These are phyloP conservation scores for Dissoconium aciculare DNA, from an alignment of 2,329 filamentous ascomycete species.

Conservation along the genomic window DNA sequence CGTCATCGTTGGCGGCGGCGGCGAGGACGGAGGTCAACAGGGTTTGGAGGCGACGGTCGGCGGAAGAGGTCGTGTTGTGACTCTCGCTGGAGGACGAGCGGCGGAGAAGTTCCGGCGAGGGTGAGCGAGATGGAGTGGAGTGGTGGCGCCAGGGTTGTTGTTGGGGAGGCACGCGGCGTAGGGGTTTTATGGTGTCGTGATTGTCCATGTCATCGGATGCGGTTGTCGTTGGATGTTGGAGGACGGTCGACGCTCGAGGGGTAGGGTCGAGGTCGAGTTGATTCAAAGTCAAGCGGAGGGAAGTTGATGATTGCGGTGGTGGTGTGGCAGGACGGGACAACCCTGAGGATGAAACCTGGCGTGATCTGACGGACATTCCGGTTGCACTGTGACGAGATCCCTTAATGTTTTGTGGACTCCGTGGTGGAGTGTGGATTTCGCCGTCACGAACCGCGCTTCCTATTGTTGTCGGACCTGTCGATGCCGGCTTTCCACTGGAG, in stretches of 20 bases:
- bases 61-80: constrained; percentile 2
- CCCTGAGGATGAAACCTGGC: not conserved
- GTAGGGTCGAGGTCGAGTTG: constrained; percentile 25
- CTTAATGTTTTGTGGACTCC: constrained; percentile 28
- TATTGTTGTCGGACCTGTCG: constrained; percentile 38
- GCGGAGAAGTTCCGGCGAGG: constrained; percentile 12
- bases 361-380: not conserved
- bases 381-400: constrained; percentile 7
- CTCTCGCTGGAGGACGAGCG: constrained; percentile 10
- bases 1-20: no score
- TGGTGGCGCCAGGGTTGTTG: constrained; percentile 10
- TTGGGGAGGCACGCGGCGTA: constrained; percentile 3
- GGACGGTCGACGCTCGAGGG: constrained; percentile 19
- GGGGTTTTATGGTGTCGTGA: constrained; percentile 7
- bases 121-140: constrained; percentile 11
- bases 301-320: no score
- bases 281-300: constrained; percentile 3
- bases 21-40: no score
- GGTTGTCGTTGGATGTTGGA: no score
- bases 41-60: constrained; percentile 10
- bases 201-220: no score
- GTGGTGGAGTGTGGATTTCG: constrained; percentile 33
- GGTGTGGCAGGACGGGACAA: constrained; percentile 11
- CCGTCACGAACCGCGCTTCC: constrained; percentile 18
- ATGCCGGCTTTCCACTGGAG: constrained; percentile 36